Evolutionary conservation across 805 yeast species (phyloP).

Genomic region (Candida manassasensis): DNA sequence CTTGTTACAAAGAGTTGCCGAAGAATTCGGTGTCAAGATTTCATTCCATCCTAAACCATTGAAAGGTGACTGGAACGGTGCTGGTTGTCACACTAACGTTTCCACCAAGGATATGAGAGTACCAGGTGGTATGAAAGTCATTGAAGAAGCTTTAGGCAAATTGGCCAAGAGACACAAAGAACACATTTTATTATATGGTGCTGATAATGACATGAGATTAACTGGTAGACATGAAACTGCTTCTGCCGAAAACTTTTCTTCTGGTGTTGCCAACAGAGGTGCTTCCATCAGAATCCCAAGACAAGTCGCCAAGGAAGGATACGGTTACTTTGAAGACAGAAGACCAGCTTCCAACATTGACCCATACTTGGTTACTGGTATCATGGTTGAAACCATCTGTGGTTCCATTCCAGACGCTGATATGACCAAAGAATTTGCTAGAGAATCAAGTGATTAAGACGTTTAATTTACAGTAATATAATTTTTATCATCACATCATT

Average conservation of each 20-base stretch:
- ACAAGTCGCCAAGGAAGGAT: constrained; percentile 96
- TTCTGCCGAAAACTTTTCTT: constrained; percentile 80
- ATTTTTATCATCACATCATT: neutral
- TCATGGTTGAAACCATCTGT: constrained; percentile 93
- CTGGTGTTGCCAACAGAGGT: constrained; percentile 99
- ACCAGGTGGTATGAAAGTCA: constrained; percentile 93
- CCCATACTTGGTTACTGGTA: constrained; percentile 98
- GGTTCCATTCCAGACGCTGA: constrained; percentile 94
- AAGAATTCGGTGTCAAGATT: constrained; percentile 97
- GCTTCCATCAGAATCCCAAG: constrained; percentile 98
- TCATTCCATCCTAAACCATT: constrained; percentile 99
- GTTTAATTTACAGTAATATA: constrained; percentile 2
- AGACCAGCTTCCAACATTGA: constrained; percentile 99
- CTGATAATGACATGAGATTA: constrained; percentile 91
- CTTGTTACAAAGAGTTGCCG: constrained; percentile 89
- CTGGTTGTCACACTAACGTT: constrained; percentile 99
- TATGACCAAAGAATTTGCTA: constrained; percentile 84
- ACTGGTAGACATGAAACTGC: constrained; percentile 99
- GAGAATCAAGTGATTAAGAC: constrained; percentile 47
- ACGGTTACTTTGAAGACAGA: constrained; percentile 98
- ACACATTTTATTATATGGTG: constrained; percentile 92
- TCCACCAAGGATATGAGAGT: constrained; percentile 88
- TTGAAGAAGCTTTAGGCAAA: constrained; percentile 89
- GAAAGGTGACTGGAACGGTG: constrained; percentile 99
- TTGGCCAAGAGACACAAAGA: constrained; percentile 94